phyloP scores from a whole-genome alignment of 1,139 yeast species.

The Candida pseudoviswanathii region DNA sequence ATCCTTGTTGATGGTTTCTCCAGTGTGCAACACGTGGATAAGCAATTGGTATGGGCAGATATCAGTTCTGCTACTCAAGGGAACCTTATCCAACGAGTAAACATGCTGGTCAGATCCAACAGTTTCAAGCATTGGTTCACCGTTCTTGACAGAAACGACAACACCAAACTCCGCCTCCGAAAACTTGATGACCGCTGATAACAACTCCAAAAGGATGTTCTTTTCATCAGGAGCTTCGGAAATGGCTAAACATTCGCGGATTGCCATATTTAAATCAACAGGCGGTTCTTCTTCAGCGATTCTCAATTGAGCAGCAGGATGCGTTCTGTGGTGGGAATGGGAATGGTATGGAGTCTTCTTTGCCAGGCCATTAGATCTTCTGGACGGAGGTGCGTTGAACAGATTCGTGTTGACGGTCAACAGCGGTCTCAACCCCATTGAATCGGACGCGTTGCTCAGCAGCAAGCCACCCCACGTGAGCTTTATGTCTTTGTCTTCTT shows the following conservation, averaged over 20 bases:
- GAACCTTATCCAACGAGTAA: conserved; percentile 36
- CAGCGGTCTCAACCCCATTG: background rate
- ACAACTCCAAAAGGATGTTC: conserved; percentile 40
- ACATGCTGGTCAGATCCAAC: conserved; percentile 45
- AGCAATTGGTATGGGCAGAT: conserved; percentile 48
- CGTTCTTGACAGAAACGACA: conserved; percentile 38
- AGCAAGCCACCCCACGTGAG: conserved; percentile 37
- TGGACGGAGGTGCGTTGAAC: background rate
- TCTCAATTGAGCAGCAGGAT: background rate
- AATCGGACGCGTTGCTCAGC: conserved; percentile 7
- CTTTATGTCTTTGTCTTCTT: conserved; percentile 13
- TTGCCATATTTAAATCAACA: conserved; percentile 29
- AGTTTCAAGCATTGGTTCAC: conserved; percentile 44
- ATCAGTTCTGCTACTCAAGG: conserved; percentile 44
- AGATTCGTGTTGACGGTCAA: background rate
- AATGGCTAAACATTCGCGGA: conserved; percentile 50
- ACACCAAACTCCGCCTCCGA: conserved; percentile 51
- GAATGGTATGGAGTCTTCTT: background rate
- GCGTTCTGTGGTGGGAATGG: background rate
- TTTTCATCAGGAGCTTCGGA: conserved; percentile 48
- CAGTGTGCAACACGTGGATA: conserved; percentile 41
- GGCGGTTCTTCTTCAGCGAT: background rate
- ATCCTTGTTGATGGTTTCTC: conserved; percentile 39
- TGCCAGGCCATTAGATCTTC: background rate
- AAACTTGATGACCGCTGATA: conserved; percentile 43